Evolutionary conservation across 179 eudicot species (phyloP), one percentile per base, ranked within the genome.

Genomic region (Carnegiea gigantea): DNA sequence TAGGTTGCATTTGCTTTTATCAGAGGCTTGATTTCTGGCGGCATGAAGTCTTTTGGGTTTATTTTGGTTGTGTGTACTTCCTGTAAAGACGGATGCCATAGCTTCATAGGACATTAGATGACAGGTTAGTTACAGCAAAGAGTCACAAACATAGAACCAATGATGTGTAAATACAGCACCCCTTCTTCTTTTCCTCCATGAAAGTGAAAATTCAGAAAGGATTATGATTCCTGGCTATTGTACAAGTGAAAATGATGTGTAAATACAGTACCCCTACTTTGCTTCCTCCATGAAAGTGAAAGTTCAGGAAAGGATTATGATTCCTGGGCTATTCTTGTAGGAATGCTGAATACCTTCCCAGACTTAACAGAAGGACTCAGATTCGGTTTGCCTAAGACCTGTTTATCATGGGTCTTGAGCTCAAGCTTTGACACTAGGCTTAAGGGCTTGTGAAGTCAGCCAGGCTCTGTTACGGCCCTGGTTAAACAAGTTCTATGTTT

Each of bases 101-200:
- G 44, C 44, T 40, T 40, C 44, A 40, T 24, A 62, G 60, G 23
- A 53, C 75, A 53, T 38, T 71, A 84, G 64, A 84, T 72, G 60
- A 5, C 21, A 51, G 70, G 54, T 74, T 75, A 78, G 79, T 70
- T 49, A 20, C 79, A 76, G 75, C 33, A 84, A 26, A 70, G 70
- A 70, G 36, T 81, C 59, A 67, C 14, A 70, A n/a, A 72, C 78
- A 78, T 46, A 71, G 51, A 53, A 77, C 53, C 38, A 43, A 28
- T 21, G 44, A 59, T 28, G n/a, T 44, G 51, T 24, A 23, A 14
- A 48, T 26, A 13, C 49, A 51, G 57, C 14, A 26, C 7, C 46
- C 53, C 40, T 14, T 14, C 0, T 17, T 36, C n/a, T 13, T 17
- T 36, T 4, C 15, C 46, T 70, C 10, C 46, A 36, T 33, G 73